Percentiles rank a stretch among this genome's conserved stretches.
Conservation (phyloP, 306 rosid species). For the Acacia confusa region DNA sequence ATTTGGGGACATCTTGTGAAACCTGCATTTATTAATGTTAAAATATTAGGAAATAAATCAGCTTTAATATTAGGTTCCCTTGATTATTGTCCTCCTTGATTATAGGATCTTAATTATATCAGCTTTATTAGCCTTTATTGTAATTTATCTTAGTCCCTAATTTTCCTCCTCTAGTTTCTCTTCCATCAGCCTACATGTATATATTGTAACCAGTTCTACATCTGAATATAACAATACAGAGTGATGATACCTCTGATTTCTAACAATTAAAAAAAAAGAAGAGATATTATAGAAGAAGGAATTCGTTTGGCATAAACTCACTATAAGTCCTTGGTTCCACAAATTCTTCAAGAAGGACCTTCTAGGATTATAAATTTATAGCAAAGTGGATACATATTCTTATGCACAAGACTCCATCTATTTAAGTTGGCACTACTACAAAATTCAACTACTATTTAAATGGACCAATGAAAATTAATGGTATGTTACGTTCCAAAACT, state of each 20-base stretch:
- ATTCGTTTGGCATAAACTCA: constrained; percentile 18
- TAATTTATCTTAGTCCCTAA: too few relatives aligned
- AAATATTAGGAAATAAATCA: too few relatives aligned
- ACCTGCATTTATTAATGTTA: constrained; percentile 50
- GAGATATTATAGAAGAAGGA: constrained; percentile 32
- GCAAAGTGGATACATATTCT: not conserved
- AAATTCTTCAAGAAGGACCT: constrained; percentile 19
- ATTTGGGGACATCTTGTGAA: constrained; percentile 84
- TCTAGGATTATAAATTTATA: not conserved
- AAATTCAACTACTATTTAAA: not conserved
- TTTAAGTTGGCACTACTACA: not conserved
- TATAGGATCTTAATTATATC: too few relatives aligned
- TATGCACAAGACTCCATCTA: constrained; percentile 13
- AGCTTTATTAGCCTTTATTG: too few relatives aligned
- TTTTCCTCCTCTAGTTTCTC: too few relatives aligned
- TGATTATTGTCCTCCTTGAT: too few relatives aligned
- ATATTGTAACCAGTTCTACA: too few relatives aligned
- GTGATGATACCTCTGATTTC: too few relatives aligned
- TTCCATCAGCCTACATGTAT: too few relatives aligned
- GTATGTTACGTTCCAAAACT: constrained; percentile 1
- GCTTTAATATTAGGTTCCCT: too few relatives aligned
- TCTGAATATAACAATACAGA: too few relatives aligned
- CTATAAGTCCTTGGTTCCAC: constrained; percentile 27
- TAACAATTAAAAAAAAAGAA: too few relatives aligned
- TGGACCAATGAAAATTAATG: constrained; percentile 6